Evolutionary conservation across 768 basidiomycete species (phyloP).

Genomic region (Steccherinum ochraceum): DNA sequence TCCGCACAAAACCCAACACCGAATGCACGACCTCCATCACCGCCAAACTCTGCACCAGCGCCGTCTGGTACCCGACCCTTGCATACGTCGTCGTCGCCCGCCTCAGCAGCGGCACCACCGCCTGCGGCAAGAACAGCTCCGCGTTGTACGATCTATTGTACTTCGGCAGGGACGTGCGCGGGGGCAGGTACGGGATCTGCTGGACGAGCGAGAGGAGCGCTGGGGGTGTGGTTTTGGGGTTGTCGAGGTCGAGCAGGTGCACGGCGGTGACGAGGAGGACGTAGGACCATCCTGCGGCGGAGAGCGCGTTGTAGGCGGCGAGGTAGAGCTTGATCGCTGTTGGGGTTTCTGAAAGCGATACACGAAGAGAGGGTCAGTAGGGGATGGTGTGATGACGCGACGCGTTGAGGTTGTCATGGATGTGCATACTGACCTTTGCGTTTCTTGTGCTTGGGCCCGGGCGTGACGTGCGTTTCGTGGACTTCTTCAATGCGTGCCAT

Average conservation of each 20-base stretch:
- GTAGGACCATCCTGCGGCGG: slow-evolving; percentile 68
- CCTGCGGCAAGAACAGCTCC: slow-evolving; percentile 25
- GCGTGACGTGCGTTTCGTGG: slow-evolving; percentile 12
- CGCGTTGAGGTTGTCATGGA: too few species aligned
- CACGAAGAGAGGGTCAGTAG: too few species aligned
- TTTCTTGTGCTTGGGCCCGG: slow-evolving; percentile 3
- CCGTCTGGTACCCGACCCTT: slow-evolving; percentile 54
- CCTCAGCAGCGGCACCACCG: slow-evolving; percentile 37
- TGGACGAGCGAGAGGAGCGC: slow-evolving; percentile 5
- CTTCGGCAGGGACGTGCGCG: background rate
- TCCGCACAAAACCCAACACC: slow-evolving; percentile 71
- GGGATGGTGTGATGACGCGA: too few species aligned
- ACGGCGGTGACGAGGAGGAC: slow-evolving; percentile 52
- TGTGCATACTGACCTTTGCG: slow-evolving; percentile 5
- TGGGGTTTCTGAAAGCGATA: slow-evolving; percentile 16
- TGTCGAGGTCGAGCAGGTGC: slow-evolving; percentile 31
- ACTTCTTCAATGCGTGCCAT: slow-evolving; percentile 13
- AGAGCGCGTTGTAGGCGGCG: slow-evolving; percentile 69
- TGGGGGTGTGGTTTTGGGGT: slow-evolving; percentile 4
- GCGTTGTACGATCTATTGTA: background rate
- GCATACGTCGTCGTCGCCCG: slow-evolving; percentile 53
- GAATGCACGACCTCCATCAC: slow-evolving; percentile 81
- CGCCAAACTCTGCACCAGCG: slow-evolving; percentile 79
- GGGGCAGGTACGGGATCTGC: slow-evolving; percentile 8
- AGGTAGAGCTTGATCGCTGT: slow-evolving; percentile 50